These are phyloP conservation scores for Pythium phragmiticola DNA, from an alignment of 352 stramenopile species.

Conservation along the genomic window DNA sequence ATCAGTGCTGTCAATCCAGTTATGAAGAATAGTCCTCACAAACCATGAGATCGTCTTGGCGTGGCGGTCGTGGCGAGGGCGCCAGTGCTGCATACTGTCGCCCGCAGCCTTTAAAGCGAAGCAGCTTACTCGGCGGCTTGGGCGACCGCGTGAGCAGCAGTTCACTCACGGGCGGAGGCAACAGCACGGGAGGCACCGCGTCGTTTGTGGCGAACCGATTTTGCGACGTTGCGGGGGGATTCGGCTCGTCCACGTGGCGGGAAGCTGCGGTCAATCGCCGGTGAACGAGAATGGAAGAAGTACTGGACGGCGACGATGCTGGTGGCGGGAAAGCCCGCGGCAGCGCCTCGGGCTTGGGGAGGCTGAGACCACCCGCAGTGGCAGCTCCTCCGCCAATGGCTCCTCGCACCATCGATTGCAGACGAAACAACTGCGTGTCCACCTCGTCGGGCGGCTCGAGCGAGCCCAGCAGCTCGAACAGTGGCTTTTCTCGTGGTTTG, in stretches of 20 bases:
- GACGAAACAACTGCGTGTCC: constrained; percentile 24
- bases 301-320: background rate
- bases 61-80: constrained; percentile 19
- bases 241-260: background rate
- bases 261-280: background rate
- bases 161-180: constrained; percentile 44
- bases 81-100: constrained; percentile 57
- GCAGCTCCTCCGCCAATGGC: background rate
- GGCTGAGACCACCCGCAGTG: background rate
- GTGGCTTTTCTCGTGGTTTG: constrained; percentile 4
- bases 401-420: constrained; percentile 20
- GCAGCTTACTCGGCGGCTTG: constrained; percentile 37
- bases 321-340: background rate
- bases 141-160: constrained; percentile 35
- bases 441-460: constrained; percentile 25
- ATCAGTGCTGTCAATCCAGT: background rate
- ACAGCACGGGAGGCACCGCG: constrained; percentile 25
- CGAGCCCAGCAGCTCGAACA: constrained; percentile 15
- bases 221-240: constrained; percentile 10
- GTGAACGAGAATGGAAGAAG: background rate
- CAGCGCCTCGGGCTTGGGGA: too few relatives aligned
- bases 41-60: constrained; percentile 48
- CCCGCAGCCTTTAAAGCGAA: constrained; percentile 56
- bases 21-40: background rate
- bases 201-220: constrained; percentile 27